These are phyloP conservation scores for Suillus hirtellus DNA, from an alignment of 768 basidiomycete genomes.

Conservation along the genomic window DNA sequence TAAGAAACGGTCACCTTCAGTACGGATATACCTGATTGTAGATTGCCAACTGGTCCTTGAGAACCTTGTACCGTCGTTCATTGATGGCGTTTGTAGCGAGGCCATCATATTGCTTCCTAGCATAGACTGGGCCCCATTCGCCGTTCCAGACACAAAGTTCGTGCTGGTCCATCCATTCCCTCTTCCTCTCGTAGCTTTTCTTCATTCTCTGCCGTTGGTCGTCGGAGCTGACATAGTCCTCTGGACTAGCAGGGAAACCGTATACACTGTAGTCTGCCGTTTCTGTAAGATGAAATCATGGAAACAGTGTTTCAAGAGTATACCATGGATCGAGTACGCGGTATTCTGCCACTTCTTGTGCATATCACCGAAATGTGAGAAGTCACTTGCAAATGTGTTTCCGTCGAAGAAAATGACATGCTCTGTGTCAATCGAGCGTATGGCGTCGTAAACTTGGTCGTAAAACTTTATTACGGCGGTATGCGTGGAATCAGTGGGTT, in stretches of 20 bases:
- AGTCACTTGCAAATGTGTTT: conserved; percentile 82
- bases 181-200: conserved; percentile 69
- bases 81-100: conserved; percentile 66
- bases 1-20: not conserved
- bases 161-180: conserved; percentile 72
- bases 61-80: conserved; percentile 58
- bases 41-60: conserved; percentile 72
- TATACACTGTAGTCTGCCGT: conserved; percentile 39
- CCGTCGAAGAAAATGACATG: conserved; percentile 83
- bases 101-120: conserved; percentile 59
- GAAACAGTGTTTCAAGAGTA: conserved; percentile 9
- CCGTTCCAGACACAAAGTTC: conserved; percentile 76
- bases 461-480: conserved; percentile 67
- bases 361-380: conserved; percentile 67
- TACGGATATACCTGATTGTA: conserved; percentile 53
- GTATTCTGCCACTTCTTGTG: conserved; percentile 67
- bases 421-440: conserved; percentile 66
- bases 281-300: not conserved
- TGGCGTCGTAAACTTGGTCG: conserved; percentile 64
- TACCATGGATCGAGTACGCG: conserved; percentile 77
- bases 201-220: conserved; percentile 53
- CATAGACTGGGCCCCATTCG: conserved; percentile 85
- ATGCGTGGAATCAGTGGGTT: conserved; percentile 71
- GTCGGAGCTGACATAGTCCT: conserved; percentile 52
- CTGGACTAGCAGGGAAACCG: conserved; percentile 66